Base-by-base conservation (phyloP, 1,284 basidiomycete species). In the Polyporus tsugae region DNA sequence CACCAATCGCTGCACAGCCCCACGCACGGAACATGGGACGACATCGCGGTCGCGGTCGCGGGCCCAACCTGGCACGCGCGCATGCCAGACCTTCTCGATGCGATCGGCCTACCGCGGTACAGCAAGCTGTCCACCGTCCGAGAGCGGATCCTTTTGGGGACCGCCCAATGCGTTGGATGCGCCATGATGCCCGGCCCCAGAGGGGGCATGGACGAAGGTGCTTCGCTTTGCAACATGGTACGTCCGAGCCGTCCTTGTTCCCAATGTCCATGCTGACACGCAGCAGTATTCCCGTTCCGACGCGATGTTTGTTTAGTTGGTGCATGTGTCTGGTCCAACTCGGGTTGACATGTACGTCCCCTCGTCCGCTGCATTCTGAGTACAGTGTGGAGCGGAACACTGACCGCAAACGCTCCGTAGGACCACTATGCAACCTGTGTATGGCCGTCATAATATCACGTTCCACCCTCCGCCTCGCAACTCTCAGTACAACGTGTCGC, bases 61-160 rank as follows among this genome's bases (percentile, higher is more conserved):
- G 44, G 22, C n/a, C n/a, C 44, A 10, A 22, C 44, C 44, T 46
- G 19, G 44, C 44, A 10, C n/a, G 19, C 44, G 44, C 6, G 11
- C 39, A 42, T 60, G 38, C 59, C 59, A 9, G 39, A 29, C 42
- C 39, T 60, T 2, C 39, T 60, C 25, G 59, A 60, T 13, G 35
- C 59, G 22, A 39, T 60, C 59, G 39, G 39, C 19, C 13, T 60
- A 22, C 59, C 59, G 25, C 59, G 10, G 22, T 25, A 38, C 39
- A 60, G 39, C 35, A 60, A 19, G 22, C 29, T 60, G 6, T 61
- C 60, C 5, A 29, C 39, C 13, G 25, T 61, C 17, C 41, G 42
- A 6, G 41, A 46, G 25, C 60, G 25, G 15, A 55, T 35, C 52
- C 29, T 55, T 0, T 44, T 33, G 15, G 29, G 59, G 41, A 11